These are phyloP conservation scores for Conticribra guillardii DNA, from an alignment of 108 stramenopile species.

Conservation along the genomic window DNA sequence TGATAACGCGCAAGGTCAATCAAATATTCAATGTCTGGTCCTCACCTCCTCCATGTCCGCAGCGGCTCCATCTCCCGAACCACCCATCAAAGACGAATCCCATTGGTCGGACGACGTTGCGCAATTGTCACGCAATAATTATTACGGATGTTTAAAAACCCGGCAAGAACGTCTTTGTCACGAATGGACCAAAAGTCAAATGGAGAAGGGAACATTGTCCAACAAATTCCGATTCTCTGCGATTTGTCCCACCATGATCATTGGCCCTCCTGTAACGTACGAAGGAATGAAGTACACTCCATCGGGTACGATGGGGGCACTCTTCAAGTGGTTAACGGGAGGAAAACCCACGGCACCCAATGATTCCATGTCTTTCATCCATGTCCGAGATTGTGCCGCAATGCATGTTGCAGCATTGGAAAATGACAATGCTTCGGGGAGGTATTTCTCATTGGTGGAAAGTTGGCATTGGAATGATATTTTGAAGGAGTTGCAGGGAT, in stretches of 20 bases:
- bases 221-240: conserved; percentile 20
- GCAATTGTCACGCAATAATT: conserved; percentile 23
- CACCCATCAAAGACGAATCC: conserved; percentile 27
- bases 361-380: conserved; percentile 48
- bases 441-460: conserved; percentile 46
- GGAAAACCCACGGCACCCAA: conserved; percentile 21
- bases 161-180: conserved; percentile 33
- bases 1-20: too few relatives aligned
- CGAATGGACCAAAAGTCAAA: conserved; percentile 12
- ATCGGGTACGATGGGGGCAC: conserved; percentile 37
- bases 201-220: conserved; percentile 5
- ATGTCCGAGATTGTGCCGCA: conserved; percentile 45
- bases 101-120: conserved; percentile 36
- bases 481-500: conserved; percentile 23
- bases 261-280: conserved; percentile 25
- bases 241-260: conserved; percentile 34
- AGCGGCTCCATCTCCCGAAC: conserved; percentile 33
- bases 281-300: conserved; percentile 18
- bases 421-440: conserved; percentile 23
- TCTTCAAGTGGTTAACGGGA: conserved; percentile 19
- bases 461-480: conserved; percentile 57
- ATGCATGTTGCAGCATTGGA: conserved; percentile 43
- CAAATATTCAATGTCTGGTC: conserved; percentile 29
- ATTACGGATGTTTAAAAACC: conserved; percentile 42
- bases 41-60: conserved; percentile 39